phyloP scores from a whole-genome alignment of 345 rosid genomes.

The Gynandropsis gynandra region DNA sequence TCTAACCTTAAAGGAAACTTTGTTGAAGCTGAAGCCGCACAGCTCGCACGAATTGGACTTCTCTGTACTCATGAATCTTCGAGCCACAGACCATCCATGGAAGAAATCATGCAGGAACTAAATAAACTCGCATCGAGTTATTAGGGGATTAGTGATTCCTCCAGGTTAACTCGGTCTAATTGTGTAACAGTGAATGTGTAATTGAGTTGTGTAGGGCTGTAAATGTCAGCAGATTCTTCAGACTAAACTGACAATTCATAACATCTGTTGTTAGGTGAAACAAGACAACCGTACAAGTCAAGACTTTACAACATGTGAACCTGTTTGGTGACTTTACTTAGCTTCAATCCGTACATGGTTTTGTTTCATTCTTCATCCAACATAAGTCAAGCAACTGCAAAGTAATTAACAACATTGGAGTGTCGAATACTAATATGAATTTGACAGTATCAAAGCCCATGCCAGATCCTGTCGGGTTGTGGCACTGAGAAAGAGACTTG shows the following conservation, averaged over 20 bases:
- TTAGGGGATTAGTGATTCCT: conserved; percentile 23
- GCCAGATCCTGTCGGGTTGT: no score
- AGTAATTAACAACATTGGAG: no score
- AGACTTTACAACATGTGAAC: conserved; percentile 14
- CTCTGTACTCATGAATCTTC: conserved; percentile 77
- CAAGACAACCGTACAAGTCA: no score
- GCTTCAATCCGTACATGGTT: conserved; percentile 11
- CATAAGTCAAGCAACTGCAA: conserved; percentile 8
- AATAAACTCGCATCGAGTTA: conserved; percentile 25
- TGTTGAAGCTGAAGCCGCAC: conserved; percentile 48
- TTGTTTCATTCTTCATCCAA: conserved; percentile 6
- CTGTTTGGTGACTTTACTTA: conserved; percentile 11
- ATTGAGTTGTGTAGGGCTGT: conserved; percentile 27
- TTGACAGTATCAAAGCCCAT: no score
- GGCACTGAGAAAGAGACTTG: no score
- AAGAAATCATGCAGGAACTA: conserved; percentile 58
- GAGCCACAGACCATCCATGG: conserved; percentile 60
- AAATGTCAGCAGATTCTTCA: conserved; percentile 17
- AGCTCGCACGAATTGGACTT: conserved; percentile 51
- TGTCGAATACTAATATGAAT: no score
- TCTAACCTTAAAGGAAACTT: conserved; percentile 54
- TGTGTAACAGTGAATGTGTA: conserved; percentile 25
- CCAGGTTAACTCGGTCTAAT: conserved; percentile 21
- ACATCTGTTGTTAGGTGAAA: no score
- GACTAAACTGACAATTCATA: no score